Conservation (phyloP, 768 basidiomycete species). For the Vararia minispora region DNA sequence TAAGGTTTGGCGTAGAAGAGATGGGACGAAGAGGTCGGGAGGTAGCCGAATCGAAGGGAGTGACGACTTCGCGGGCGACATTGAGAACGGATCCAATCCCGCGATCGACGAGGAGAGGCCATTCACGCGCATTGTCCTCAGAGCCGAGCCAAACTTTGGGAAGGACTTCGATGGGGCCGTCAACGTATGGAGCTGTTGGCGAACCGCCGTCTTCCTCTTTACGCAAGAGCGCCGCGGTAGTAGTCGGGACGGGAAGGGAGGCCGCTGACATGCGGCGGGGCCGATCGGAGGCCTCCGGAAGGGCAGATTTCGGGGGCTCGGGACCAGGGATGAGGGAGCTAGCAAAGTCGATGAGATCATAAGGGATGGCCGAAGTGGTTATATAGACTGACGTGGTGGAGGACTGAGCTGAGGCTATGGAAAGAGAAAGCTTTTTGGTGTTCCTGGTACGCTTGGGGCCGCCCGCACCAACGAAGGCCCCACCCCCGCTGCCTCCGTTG, state of each 20-base stretch:
- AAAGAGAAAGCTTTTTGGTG: conserved; percentile 68
- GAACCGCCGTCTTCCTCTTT: conserved; percentile 51
- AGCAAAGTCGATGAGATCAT: no score
- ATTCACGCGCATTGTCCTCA: conserved; percentile 85
- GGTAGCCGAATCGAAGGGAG: conserved; percentile 46
- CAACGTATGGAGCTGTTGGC: conserved; percentile 56
- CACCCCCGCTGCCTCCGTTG: no score
- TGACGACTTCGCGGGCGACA: conserved; percentile 83
- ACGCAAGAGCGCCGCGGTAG: conserved; percentile 45
- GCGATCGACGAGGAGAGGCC: conserved; percentile 54
- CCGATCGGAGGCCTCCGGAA: conserved; percentile 24
- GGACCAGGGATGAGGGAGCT: conserved; percentile 32
- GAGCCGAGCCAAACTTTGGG: conserved; percentile 86
- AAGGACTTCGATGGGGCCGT: conserved; percentile 77
- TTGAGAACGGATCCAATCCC: conserved; percentile 79
- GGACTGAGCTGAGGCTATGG: conserved; percentile 49
- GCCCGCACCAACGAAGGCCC: no score
- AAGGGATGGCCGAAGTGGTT: no score
- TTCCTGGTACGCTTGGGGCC: conserved; percentile 43
- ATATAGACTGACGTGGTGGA: no score
- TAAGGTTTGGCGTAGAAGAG: conserved; percentile 27
- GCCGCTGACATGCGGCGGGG: conserved; percentile 59
- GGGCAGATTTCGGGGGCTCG: conserved; percentile 22
- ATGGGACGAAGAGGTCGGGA: conserved; percentile 47
- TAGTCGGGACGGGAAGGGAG: conserved; percentile 52